These are phyloP conservation scores for Alopecurus myosuroides DNA, from an alignment of 176 grass and related monocot genomes.

Conservation along the genomic window DNA sequence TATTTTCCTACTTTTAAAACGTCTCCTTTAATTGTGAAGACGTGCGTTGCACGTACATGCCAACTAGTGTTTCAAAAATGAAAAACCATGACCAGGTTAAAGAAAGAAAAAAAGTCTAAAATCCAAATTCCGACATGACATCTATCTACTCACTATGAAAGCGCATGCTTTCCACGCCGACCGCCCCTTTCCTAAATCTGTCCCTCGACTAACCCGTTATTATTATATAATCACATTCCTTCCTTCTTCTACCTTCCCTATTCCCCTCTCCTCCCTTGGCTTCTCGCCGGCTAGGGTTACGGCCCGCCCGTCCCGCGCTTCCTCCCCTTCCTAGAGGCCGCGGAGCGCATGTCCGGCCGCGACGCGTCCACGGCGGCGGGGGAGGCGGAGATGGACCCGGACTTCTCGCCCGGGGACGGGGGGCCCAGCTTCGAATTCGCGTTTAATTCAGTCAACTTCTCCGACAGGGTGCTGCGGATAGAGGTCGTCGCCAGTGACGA, in stretches of 20 bases:
- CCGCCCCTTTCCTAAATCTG: not conserved
- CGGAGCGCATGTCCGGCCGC: not conserved
- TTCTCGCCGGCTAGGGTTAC: conserved; percentile 45
- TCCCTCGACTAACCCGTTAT: not conserved
- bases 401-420: conserved; percentile 51
- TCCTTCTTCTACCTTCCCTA: not conserved
- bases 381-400: conserved; percentile 54
- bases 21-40: too few relatives aligned
- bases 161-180: conserved; percentile 19
- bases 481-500: conserved; percentile 51
- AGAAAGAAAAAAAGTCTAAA: not conserved
- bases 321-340: not conserved
- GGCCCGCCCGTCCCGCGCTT: not conserved
- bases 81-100: not conserved
- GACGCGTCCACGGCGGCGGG: not conserved
- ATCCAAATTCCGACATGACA: not conserved
- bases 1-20: too few relatives aligned
- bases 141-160: not conserved
- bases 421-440: conserved; percentile 75
- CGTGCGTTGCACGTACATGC: too few relatives aligned
- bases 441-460: conserved; percentile 91
- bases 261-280: conserved; percentile 12
- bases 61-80: too few relatives aligned
- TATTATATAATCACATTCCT: conserved; percentile 1
- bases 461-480: conserved; percentile 71